phyloP scores from a whole-genome alignment of 192 early-diverging fungal genomes.

The Coemansia sp. region DNA sequence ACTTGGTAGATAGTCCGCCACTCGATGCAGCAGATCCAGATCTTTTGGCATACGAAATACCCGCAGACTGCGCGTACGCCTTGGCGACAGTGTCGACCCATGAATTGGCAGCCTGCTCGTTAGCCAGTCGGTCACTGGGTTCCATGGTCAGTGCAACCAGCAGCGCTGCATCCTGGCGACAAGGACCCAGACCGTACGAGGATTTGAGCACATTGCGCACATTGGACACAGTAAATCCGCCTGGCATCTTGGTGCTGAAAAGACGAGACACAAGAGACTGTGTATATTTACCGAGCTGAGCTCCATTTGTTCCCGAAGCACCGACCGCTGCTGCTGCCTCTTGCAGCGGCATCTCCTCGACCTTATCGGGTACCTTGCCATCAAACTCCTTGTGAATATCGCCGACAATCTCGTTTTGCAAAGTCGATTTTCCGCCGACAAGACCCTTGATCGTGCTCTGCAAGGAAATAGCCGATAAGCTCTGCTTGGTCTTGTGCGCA shows the following conservation, averaged over 20 bases:
- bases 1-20: constrained; percentile 6
- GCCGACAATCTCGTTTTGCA: constrained; percentile 95
- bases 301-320: constrained; percentile 34
- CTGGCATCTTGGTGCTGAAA: constrained; percentile 88
- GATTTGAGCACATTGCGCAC: constrained; percentile 68
- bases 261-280: constrained; percentile 73
- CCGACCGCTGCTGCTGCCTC: constrained; percentile 75
- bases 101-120: constrained; percentile 11
- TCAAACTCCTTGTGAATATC: constrained; percentile 93
- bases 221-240: constrained; percentile 77
- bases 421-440: constrained; percentile 88
- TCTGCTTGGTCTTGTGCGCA: constrained; percentile 90
- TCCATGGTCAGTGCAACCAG: constrained; percentile 80
- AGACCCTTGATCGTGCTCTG: constrained; percentile 77
- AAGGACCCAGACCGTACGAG: constrained; percentile 77
- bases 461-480: constrained; percentile 67
- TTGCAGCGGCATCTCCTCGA: constrained; percentile 83
- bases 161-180: constrained; percentile 72
- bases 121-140: constrained; percentile 72
- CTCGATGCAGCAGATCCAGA: not conserved
- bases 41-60: constrained; percentile 58
- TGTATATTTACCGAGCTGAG: constrained; percentile 79
- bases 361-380: constrained; percentile 80
- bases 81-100: constrained; percentile 73
- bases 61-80: constrained; percentile 72